Percentiles rank a stretch among this genome's conserved stretches.
These are phyloP conservation scores for Lachnellula hyalina DNA, from an alignment of 2,329 filamentous ascomycete species.

Conservation along the genomic window DNA sequence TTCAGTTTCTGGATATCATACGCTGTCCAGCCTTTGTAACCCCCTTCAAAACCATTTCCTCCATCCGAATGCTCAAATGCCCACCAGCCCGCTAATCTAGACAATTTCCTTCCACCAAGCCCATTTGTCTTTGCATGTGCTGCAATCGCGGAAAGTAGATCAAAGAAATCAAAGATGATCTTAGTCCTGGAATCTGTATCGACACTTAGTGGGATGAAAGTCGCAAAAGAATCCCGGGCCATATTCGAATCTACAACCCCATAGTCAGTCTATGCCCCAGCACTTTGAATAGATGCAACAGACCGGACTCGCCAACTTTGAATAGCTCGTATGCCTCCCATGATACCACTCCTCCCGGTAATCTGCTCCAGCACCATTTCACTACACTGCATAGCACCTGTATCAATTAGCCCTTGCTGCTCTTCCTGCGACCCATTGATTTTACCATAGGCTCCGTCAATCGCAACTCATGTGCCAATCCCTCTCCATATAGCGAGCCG, in stretches of 20 bases:
- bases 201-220: conserved; percentile 90
- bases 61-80: conserved; percentile 88
- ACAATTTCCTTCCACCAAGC: conserved; percentile 87
- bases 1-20: conserved; percentile 38
- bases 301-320: conserved; percentile 88
- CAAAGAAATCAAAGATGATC: conserved; percentile 96
- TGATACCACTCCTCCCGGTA: conserved; percentile 85
- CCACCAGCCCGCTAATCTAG: conserved; percentile 96
- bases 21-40: conserved; percentile 84
- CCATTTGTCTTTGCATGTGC: conserved; percentile 93
- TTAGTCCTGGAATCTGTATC: conserved; percentile 78
- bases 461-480: conserved; percentile 77
- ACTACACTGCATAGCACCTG: conserved; percentile 88
- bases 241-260: conserved; percentile 70
- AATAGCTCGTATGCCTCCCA: conserved; percentile 98
- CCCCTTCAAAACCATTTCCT: conserved; percentile 87
- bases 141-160: conserved; percentile 82
- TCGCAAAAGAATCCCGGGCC: conserved; percentile 89
- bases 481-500: conserved; percentile 61
- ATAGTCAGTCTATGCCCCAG: conserved; percentile 4
- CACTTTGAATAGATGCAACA: conserved; percentile 17
- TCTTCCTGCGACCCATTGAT: conserved; percentile 10
- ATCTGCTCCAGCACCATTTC: conserved; percentile 97
- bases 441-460: conserved; percentile 90
- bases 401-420: conserved; percentile 21